These are phyloP conservation scores for Fusarium xylarioides DNA, from an alignment of 2,329 filamentous ascomycete genomes.

Conservation along the genomic window DNA sequence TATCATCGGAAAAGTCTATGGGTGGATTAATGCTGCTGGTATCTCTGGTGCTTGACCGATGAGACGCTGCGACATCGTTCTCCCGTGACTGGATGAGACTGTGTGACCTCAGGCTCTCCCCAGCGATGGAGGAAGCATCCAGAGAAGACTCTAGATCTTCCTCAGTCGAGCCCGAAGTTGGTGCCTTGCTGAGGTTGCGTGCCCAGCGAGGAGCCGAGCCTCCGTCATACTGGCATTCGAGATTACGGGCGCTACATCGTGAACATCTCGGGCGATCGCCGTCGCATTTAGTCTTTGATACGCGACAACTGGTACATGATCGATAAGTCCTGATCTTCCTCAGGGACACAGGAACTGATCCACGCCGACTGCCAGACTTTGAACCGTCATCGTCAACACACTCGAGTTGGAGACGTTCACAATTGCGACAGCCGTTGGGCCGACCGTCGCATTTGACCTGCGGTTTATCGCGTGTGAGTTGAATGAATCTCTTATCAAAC, in stretches of 20 bases:
- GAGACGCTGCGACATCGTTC: constrained; percentile 28
- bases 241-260: constrained; percentile 46
- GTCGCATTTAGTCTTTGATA: constrained; percentile 55
- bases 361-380: constrained; percentile 34
- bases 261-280: constrained; percentile 52
- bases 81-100: constrained; percentile 41
- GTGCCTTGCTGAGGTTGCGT: constrained; percentile 44
- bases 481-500: background rate
- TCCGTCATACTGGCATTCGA: constrained; percentile 52
- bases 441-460: constrained; percentile 55
- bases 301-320: constrained; percentile 51
- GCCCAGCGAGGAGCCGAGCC: constrained; percentile 51
- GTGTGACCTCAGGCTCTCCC: constrained; percentile 33
- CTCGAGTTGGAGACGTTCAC: constrained; percentile 54
- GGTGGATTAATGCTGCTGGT: constrained; percentile 32
- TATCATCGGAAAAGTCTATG: constrained; percentile 41
- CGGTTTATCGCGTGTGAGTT: constrained; percentile 27
- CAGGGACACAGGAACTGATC: constrained; percentile 43
- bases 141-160: constrained; percentile 34
- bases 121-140: constrained; percentile 27
- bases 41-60: constrained; percentile 35
- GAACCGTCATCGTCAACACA: constrained; percentile 51
- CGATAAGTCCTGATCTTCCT: constrained; percentile 54
- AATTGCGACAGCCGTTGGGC: constrained; percentile 54
- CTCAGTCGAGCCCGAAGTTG: constrained; percentile 37